These are phyloP conservation scores for Myriosclerotinia scirpicola DNA, from an alignment of 2,329 filamentous ascomycete species.

Conservation along the genomic window DNA sequence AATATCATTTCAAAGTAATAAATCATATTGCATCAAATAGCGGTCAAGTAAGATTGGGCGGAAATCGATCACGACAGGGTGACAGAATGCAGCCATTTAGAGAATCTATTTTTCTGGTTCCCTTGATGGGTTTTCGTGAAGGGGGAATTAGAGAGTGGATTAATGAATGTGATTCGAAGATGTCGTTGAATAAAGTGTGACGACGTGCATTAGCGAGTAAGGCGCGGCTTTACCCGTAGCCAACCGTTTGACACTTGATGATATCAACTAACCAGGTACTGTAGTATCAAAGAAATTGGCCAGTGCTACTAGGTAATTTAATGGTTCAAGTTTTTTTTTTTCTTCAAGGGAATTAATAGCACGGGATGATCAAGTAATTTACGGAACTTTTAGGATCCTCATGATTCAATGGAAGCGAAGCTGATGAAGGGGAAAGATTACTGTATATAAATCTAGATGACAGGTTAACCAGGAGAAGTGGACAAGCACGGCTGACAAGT, in stretches of 20 bases:
- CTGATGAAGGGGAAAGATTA: slow-evolving; percentile 1
- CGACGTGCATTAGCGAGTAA: slow-evolving; percentile 22
- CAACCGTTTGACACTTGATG: slow-evolving; percentile 15
- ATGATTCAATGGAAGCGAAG: slow-evolving; percentile 2
- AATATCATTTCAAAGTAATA: background rate
- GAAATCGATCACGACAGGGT: slow-evolving; percentile 22
- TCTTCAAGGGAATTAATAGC: background rate
- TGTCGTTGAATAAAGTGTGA: slow-evolving; percentile 24
- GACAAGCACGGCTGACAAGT: background rate
- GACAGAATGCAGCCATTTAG: slow-evolving; percentile 18
- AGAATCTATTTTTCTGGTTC: slow-evolving; percentile 11
- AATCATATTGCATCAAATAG: slow-evolving; percentile 35
- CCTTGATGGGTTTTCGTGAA: slow-evolving; percentile 23
- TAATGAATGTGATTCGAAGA: slow-evolving; percentile 21
- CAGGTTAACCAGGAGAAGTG: background rate
- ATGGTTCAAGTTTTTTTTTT: background rate
- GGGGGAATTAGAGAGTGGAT: slow-evolving; percentile 14
- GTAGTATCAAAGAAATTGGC: background rate
- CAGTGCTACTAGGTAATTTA: background rate
- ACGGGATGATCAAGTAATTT: slow-evolving; percentile 7
- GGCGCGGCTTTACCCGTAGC: slow-evolving; percentile 25
- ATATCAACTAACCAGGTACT: background rate
- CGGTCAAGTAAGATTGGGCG: slow-evolving; percentile 41
- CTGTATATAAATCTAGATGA: background rate
- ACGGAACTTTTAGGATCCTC: slow-evolving; percentile 1